Conservation (phyloP, 371 early-diverging fungal genomes). For the Amoeboaphelidium protococcarum region DNA sequence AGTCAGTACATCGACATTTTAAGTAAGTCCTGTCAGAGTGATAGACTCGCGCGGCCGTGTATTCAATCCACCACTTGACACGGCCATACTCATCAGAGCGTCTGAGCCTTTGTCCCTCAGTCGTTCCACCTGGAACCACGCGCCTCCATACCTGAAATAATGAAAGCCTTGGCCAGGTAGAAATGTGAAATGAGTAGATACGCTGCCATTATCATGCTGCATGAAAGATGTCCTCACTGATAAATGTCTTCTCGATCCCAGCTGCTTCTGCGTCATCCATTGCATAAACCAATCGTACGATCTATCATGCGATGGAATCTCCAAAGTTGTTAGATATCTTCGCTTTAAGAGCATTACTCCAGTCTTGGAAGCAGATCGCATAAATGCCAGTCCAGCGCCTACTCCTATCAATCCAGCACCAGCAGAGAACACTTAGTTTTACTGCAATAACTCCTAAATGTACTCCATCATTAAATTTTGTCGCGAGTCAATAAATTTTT, state of each 20-base stretch:
- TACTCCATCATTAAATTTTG: constrained; percentile 1
- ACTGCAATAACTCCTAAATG: not conserved
- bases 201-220: constrained; percentile 71
- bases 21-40: constrained; percentile 59
- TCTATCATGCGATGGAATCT: constrained; percentile 78
- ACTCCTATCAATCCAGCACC: constrained; percentile 67
- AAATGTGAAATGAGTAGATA: constrained; percentile 47
- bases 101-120: constrained; percentile 33
- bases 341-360: constrained; percentile 39
- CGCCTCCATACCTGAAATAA: constrained; percentile 42
- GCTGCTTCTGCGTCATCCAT: constrained; percentile 49
- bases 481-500: too few relatives aligned
- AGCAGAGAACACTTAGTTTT: constrained; percentile 3
- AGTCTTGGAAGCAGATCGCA: constrained; percentile 36
- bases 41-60: constrained; percentile 93
- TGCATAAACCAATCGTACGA: constrained; percentile 75
- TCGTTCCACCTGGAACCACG: constrained; percentile 42
- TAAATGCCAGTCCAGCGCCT: constrained; percentile 48
- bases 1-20: constrained; percentile 44
- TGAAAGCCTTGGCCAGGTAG: constrained; percentile 85
- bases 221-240: constrained; percentile 64
- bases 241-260: constrained; percentile 24
- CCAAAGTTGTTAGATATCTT: constrained; percentile 58
- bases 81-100: too few relatives aligned
- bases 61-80: constrained; percentile 38